Percentiles rank a stretch among this genome's conserved stretches.
Evolutionary conservation across 176 grass and related monocot species (phyloP).

Genomic region (Thinopyrum elongatum): DNA sequence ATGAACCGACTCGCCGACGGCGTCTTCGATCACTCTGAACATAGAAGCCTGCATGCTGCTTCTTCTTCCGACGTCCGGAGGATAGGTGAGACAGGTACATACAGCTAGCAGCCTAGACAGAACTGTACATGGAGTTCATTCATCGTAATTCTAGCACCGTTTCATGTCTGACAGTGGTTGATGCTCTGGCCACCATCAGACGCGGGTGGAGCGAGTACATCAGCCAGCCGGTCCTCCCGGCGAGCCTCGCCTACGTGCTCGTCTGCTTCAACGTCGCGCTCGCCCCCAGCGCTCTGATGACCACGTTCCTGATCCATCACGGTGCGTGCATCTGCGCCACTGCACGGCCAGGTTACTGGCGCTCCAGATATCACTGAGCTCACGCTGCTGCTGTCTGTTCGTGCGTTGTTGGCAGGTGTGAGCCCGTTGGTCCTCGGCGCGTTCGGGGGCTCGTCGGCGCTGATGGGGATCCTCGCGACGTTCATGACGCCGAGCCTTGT

Average conservation of each 20-base stretch:
- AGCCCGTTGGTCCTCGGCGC: slow-evolving; percentile 36
- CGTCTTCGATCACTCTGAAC: slow-evolving; percentile 37
- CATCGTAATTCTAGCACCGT: no score
- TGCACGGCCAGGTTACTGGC: background rate
- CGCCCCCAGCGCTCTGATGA: slow-evolving; percentile 61
- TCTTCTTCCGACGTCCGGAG: background rate
- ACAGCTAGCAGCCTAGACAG: background rate
- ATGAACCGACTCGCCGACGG: slow-evolving; percentile 37
- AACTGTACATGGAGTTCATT: no score
- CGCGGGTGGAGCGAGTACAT: slow-evolving; percentile 49
- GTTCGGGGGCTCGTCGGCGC: slow-evolving; percentile 49
- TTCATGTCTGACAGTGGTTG: no score
- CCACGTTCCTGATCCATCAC: slow-evolving; percentile 54
- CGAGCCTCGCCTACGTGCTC: slow-evolving; percentile 68
- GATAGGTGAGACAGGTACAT: slow-evolving; percentile 5
- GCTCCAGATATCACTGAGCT: background rate
- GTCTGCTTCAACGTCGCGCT: slow-evolving; percentile 67
- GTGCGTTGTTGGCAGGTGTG: slow-evolving; percentile 14
- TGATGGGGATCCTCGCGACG: slow-evolving; percentile 50
- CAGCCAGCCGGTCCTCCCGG: slow-evolving; percentile 54
- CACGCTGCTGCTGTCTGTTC: background rate
- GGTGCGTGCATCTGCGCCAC: background rate
- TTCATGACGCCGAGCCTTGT: slow-evolving; percentile 42
- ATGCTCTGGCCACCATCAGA: slow-evolving; percentile 29
- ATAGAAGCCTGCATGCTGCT: background rate